Percentiles rank a stretch among this genome's conserved stretches.
Evolutionary conservation across 352 stramenopile species (phyloP).

Genomic region (Phytophthora pistaciae): DNA sequence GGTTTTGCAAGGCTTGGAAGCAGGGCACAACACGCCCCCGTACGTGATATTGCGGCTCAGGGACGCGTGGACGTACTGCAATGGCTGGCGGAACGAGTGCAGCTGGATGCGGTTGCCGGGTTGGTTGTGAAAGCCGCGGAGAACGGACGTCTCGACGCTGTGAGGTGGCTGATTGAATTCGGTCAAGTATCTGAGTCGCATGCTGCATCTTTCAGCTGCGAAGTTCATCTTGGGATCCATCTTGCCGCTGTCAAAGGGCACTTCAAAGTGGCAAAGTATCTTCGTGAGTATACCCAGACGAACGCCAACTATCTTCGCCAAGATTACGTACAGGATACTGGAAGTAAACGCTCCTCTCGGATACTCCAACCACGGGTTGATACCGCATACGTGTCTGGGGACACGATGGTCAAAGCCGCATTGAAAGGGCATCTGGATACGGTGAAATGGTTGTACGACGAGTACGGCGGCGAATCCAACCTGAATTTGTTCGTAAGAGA

Average conservation of each 20-base stretch:
- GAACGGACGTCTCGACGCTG: conserved; percentile 9
- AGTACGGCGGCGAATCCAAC: neutral
- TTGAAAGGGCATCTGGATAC: neutral
- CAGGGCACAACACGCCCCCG: no score
- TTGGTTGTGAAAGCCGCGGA: conserved; percentile 12
- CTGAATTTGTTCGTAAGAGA: neutral
- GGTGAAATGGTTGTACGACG: conserved; percentile 4
- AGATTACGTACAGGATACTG: neutral
- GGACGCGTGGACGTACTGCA: conserved; percentile 17
- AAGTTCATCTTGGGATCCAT: conserved; percentile 3
- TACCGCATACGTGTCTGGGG: no score
- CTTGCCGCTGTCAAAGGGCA: neutral
- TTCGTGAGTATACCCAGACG: neutral
- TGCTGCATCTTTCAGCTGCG: neutral
- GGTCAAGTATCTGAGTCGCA: no score
- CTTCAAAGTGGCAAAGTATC: neutral
- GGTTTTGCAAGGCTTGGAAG: no score
- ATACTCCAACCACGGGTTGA: no score
- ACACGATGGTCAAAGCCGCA: conserved; percentile 1
- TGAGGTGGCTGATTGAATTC: conserved; percentile 8
- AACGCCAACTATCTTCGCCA: neutral
- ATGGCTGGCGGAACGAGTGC: neutral
- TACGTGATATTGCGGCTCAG: conserved; percentile 1
- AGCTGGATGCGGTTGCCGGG: neutral
- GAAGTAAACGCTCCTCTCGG: no score